A percentile compares a stretch with the other conserved stretches of the same genome.
These are phyloP conservation scores for Geotrichum europaeum DNA, from an alignment of 1,139 yeast genomes.

Conservation along the genomic window DNA sequence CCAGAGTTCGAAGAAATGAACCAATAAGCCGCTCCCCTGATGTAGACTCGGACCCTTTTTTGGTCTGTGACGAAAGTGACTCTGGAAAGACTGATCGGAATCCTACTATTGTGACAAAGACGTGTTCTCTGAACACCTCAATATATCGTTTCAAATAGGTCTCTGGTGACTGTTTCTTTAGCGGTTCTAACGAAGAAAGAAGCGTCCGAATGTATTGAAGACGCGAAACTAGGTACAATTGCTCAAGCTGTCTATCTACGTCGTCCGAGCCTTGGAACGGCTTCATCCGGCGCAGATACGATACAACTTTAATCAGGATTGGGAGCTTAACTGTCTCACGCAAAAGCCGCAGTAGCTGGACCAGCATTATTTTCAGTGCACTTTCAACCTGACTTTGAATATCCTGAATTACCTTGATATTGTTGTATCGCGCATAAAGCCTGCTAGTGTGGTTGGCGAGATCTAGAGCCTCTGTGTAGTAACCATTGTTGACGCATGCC, in stretches of 20 bases:
- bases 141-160: slow-evolving; percentile 70
- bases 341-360: slow-evolving; percentile 54
- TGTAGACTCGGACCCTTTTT: background rate
- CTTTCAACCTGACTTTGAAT: slow-evolving; percentile 37
- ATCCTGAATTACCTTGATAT: slow-evolving; percentile 48
- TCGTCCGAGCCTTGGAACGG: slow-evolving; percentile 26
- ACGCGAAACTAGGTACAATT: slow-evolving; percentile 35
- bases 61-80: background rate
- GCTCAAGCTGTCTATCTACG: slow-evolving; percentile 28
- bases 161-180: slow-evolving; percentile 46
- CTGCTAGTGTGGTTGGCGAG: slow-evolving; percentile 66
- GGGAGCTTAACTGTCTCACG: slow-evolving; percentile 75
- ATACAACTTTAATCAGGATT: slow-evolving; percentile 67
- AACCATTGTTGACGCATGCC: slow-evolving; percentile 80
- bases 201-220: slow-evolving; percentile 36
- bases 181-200: slow-evolving; percentile 50
- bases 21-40: slow-evolving; percentile 36
- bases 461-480: slow-evolving; percentile 84
- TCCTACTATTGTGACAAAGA: slow-evolving; percentile 65
- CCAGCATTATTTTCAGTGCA: slow-evolving; percentile 42
- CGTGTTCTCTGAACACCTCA: slow-evolving; percentile 78
- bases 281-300: slow-evolving; percentile 55
- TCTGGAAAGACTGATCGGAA: slow-evolving; percentile 56
- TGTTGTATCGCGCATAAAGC: slow-evolving; percentile 62
- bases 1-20: slow-evolving; percentile 40